phyloP scores from a whole-genome alignment of 139 green algal species.

The Chloropicon primus region DNA sequence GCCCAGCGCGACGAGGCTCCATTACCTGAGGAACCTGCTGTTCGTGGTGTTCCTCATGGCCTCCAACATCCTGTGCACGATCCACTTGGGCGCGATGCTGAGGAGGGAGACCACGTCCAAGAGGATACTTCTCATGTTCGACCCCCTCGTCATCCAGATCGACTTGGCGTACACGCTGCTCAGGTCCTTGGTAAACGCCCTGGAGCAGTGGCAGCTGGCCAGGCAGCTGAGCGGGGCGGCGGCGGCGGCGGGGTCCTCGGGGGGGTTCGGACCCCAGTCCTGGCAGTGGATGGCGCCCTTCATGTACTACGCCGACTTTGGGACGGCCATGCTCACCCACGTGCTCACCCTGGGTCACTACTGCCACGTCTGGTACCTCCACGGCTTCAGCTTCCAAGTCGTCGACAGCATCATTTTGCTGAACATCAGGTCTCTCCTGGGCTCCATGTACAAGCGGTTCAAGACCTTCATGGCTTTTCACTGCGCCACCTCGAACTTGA shows the following conservation, averaged over 20 bases:
- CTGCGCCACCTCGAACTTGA: slow-evolving; percentile 25
- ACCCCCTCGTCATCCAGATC: not conserved
- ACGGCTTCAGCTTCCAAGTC: slow-evolving; percentile 24
- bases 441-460: slow-evolving; percentile 1
- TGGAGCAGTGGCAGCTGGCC: not conserved
- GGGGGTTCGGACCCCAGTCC: not conserved
- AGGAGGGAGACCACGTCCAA: not conserved
- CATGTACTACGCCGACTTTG: slow-evolving; percentile 20
- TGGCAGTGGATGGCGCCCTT: slow-evolving; percentile 1
- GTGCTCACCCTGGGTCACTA: slow-evolving; percentile 22
- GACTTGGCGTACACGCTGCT: not conserved
- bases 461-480: slow-evolving; percentile 20
- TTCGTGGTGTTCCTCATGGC: not conserved
- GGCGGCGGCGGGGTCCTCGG: too few species aligned
- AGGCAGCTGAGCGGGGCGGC: not conserved
- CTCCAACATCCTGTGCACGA: not conserved
- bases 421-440: slow-evolving; percentile 18
- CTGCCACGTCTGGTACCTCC: slow-evolving; percentile 22
- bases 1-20: not conserved
- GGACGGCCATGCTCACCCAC: slow-evolving; percentile 12
- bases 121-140: not conserved
- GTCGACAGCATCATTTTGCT: slow-evolving; percentile 23
- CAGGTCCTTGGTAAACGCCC: not conserved
- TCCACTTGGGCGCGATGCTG: not conserved
- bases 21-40: not conserved